Percentiles rank a stretch among this genome's conserved stretches.
phyloP scores from a whole-genome alignment of 31 red algal species.

The Endocladia muricata region DNA sequence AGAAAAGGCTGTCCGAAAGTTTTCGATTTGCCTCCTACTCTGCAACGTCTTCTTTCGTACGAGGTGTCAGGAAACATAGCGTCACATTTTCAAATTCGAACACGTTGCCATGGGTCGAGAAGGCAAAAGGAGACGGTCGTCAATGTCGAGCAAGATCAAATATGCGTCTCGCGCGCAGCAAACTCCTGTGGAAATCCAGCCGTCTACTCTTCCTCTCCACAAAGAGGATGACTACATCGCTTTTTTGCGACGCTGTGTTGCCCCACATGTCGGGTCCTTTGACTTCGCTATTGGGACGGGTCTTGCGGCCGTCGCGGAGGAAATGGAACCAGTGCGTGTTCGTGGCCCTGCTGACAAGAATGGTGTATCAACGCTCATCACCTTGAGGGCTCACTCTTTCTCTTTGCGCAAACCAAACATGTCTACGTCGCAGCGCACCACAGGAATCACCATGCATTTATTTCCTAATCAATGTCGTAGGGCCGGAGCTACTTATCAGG shows the following conservation, averaged over 20 bases:
- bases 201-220: slow-evolving; percentile 50
- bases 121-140: too few relatives aligned
- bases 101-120: too few relatives aligned
- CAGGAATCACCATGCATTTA: background rate
- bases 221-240: slow-evolving; percentile 37
- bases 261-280: slow-evolving; percentile 80
- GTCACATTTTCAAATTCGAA: too few relatives aligned
- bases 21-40: too few relatives aligned
- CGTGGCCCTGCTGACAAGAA: slow-evolving; percentile 20
- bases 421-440: background rate
- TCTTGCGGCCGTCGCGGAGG: slow-evolving; percentile 31
- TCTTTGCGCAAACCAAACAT: slow-evolving; percentile 37
- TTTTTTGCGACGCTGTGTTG: slow-evolving; percentile 41
- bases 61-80: too few relatives aligned
- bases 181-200: slow-evolving; percentile 7
- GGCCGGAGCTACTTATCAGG: slow-evolving; percentile 35
- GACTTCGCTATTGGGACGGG: slow-evolving; percentile 67
- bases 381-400: slow-evolving; percentile 25
- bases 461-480: slow-evolving; percentile 53
- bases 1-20: too few relatives aligned
- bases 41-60: too few relatives aligned
- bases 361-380: slow-evolving; percentile 17
- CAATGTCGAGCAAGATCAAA: too few relatives aligned
- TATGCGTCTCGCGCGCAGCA: too few relatives aligned
- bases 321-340: slow-evolving; percentile 58